Base-by-base conservation (phyloP, 1,284 basidiomycete species). In the Cryptococcus sp. region DNA sequence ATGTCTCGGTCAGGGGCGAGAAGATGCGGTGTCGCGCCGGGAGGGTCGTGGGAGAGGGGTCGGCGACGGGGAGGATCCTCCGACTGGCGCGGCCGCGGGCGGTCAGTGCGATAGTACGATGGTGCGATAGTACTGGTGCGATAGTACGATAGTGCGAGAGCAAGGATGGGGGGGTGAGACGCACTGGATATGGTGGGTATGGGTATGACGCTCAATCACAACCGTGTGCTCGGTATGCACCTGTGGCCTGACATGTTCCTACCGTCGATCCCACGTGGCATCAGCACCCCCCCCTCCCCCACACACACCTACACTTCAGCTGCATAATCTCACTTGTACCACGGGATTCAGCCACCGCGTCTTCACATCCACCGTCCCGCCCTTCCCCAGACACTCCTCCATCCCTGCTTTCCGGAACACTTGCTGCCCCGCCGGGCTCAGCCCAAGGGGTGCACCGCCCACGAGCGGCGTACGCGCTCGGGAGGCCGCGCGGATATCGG, bases 21-120 rank as follows among this genome's bases (percentile, higher is more conserved):
- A 72, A 75, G 43, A 71, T 67, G 21, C 72, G 63, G 56, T 75
- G 73, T 4, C 64, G 62, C 1, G 72, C 62, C 1, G 61, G 58
- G 23, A 71, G 62, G 8, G 62, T 23, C 44, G 67, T 69, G 3
- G 72, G 72, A 36, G 67, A 46, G 4, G 72, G 71, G 52, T 73
- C 71, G 48, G 60, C 50, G 50, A 77, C 67, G 20, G 75, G 75
- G 51, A 72, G 71, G 52, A 77, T 75, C 55, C 64, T 66, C n/a
- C n/a, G n/a, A n/a, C n/a, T n/a, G 15, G n/a, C n/a, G n/a, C n/a
- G n/a, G n/a, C n/a, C n/a, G n/a, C n/a, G 74, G 74, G 56, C 73
- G 73, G 50, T 4, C 15, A 43, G 7, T 23, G 8, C 35, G 16
- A 28, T 39, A 24, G 37, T 21, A 8, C 18, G 23, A 40, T 4